Evolutionary conservation across 169 alveolate species (phyloP).

Genomic region (Cryptosporidium meleagridis): DNA sequence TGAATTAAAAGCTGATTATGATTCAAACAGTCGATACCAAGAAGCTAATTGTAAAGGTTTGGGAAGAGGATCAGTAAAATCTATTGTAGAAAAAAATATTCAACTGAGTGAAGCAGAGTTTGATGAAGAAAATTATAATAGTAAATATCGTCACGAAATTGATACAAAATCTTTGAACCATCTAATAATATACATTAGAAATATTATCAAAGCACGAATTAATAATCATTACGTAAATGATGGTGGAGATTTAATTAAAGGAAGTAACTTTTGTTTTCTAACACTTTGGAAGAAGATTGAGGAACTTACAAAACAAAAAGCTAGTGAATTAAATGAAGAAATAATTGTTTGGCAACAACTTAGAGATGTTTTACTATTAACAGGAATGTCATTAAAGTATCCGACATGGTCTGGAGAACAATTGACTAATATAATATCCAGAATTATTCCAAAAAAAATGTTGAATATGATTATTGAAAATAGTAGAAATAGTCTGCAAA

Average conservation of each 20-base stretch:
- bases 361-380: constrained; percentile 61
- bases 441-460: constrained; percentile 43
- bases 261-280: constrained; percentile 31
- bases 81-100: neutral
- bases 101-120: neutral
- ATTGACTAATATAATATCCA: constrained; percentile 47
- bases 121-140: neutral
- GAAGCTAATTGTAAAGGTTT: neutral
- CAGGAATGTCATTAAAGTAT: constrained; percentile 73
- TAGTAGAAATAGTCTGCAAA: neutral
- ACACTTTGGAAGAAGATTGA: constrained; percentile 62
- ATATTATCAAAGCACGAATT: neutral
- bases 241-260: neutral
- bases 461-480: neutral
- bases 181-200: constrained; percentile 7
- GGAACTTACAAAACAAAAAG: constrained; percentile 20
- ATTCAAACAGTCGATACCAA: neutral
- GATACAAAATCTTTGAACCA: constrained; percentile 10
- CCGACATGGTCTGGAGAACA: constrained; percentile 75
- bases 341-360: constrained; percentile 62
- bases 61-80: neutral
- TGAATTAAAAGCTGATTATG: neutral
- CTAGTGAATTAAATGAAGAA: constrained; percentile 40
- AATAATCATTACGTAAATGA: neutral
- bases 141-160: neutral